Base-by-base conservation (phyloP, 1,284 basidiomycete species). In the Dichomitus squalens region DNA sequence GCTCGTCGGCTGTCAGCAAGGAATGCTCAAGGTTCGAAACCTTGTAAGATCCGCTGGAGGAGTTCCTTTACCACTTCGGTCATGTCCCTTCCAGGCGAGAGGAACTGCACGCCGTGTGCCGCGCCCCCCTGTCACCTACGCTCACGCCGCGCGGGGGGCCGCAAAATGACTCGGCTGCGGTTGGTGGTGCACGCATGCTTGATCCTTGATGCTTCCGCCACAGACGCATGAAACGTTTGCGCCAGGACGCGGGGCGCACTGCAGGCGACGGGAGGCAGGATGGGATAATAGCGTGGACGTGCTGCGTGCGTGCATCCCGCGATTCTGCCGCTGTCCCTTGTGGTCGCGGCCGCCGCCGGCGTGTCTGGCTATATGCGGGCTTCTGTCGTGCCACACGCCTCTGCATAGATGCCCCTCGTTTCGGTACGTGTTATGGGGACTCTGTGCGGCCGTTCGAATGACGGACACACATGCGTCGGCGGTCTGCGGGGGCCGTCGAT, bases 251-350 rank as follows among this genome's bases (percentile, higher is more conserved):
- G n/a, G n/a, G n/a, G n/a, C n/a, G n/a, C n/a, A n/a, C n/a, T n/a
- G n/a, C n/a, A n/a, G n/a, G n/a, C n/a, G n/a, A n/a, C n/a, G n/a
- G n/a, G n/a, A n/a, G n/a, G n/a, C n/a, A n/a, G n/a, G n/a, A n/a
- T n/a, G n/a, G n/a, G n/a, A n/a, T n/a, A n/a, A n/a, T n/a, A n/a
- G n/a, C n/a, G n/a, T n/a, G n/a, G n/a, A n/a, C n/a, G n/a, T n/a
- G n/a, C n/a, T n/a, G n/a, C n/a, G n/a, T n/a, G 18, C 7, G 31
- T 14, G 29, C 20, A 35, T 31, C n/a, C n/a, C 46, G 44, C 41
- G 29, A 38, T 58, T 47, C 48, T 49, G 50, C 49, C 53, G 50
- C 29, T 48, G 50, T 48, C 53, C 44, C n/a, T 47, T 47, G 44
- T 23, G 44, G 29, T 29, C 44, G 20, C 18, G 29, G 31, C 41